Base-by-base conservation (phyloP, 2,329 filamentous ascomycete genomes). In the Fusarium dlaminii region DNA sequence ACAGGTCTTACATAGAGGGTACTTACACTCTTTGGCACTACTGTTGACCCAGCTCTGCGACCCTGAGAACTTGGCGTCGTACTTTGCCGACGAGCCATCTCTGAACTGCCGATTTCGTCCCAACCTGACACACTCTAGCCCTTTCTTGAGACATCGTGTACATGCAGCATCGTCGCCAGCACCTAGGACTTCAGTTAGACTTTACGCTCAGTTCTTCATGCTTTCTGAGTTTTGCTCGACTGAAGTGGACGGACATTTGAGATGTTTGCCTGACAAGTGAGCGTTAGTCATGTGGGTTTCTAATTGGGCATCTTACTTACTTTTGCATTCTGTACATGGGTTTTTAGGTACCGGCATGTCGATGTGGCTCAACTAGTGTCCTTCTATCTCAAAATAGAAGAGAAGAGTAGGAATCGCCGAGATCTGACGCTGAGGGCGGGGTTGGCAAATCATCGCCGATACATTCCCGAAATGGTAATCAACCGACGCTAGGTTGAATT, bases 41-140 rank as follows among this genome's bases (percentile, higher is more conserved):
- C 75, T 75, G 12, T 64, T 77, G 0, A 77, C 75, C 75, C 75
- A 77, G 7, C 13, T 77, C 27, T 77, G 73, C 5, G 70, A 58
- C 1, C 70, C 63, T 3, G 66, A 66, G 22, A 77, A 77, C 20
- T 75, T 75, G 8, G 70, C 73, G 7, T 77, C 75, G 27, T 77
- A 77, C 24, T 75, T 77, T n/a, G 75, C 75, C 0, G 75, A 77
- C 0, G 75, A 77, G 4, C 75, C 75, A 36, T 77, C 55, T 17
- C 70, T 66, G 34, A 77, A 77, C 7, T 49, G 61, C 1, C 70
- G 61, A 11, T 43, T 73, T 2, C 72, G 56, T 6, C 43, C 63
- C 8, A 32, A 12, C 1, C 75, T 72, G 5, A 74, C 29, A 15
- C 75, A 77, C 3, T 72, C 63, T 6, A 77, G 9, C 0, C 75